Evolutionary conservation across 805 yeast genomes (phyloP).

Genomic region (Danielozyma ontarioensis): DNA sequence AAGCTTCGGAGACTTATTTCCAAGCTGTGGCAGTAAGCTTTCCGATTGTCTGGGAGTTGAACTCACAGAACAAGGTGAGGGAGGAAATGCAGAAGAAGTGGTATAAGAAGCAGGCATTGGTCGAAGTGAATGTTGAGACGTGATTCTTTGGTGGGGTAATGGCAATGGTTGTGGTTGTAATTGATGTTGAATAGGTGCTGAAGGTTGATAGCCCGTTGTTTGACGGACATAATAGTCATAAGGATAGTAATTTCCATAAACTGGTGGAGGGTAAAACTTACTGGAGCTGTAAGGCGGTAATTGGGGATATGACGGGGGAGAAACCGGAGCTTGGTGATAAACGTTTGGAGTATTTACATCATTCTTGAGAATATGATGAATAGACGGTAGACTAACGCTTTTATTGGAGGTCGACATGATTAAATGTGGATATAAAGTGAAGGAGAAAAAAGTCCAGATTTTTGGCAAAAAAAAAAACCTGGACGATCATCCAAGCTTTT

Average conservation of each 20-base stretch:
- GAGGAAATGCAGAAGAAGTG: background rate
- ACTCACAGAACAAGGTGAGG: background rate
- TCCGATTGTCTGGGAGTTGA: background rate
- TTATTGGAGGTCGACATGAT: too few relatives aligned
- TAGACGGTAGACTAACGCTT: background rate
- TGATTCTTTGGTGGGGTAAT: too few relatives aligned
- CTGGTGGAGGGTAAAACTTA: background rate
- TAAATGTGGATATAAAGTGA: too few relatives aligned
- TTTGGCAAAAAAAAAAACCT: too few relatives aligned
- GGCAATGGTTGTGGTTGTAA: too few relatives aligned
- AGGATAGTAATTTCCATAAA: background rate
- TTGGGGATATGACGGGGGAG: background rate
- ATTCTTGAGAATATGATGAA: background rate
- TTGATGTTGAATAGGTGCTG: too few relatives aligned
- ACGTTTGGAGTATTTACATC: background rate
- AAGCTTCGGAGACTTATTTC: background rate
- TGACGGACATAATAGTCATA: background rate
- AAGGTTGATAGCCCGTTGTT: background rate
- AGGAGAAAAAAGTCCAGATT: too few relatives aligned
- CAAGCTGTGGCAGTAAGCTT: background rate
- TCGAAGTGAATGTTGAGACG: background rate
- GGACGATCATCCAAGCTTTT: too few relatives aligned
- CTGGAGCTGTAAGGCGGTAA: background rate
- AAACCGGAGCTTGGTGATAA: background rate
- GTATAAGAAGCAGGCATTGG: background rate